phyloP scores from a whole-genome alignment of 805 yeast species.

The Blastobotrys chiropterorum region DNA sequence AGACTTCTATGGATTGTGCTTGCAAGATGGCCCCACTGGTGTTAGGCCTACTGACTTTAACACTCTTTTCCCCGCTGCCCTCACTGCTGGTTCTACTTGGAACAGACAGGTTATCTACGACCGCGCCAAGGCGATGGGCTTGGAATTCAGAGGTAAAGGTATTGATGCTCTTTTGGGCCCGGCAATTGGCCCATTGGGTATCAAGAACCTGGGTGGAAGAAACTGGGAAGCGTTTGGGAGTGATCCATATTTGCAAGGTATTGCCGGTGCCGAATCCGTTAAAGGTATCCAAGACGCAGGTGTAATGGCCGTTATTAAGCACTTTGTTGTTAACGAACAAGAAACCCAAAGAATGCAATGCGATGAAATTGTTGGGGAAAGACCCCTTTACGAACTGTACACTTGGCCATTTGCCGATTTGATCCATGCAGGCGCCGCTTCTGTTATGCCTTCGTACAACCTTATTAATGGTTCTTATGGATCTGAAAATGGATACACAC shows the following conservation, averaged over 20 bases:
- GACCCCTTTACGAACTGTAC: slow-evolving; percentile 54
- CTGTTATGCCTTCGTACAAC: slow-evolving; percentile 54
- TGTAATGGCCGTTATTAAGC: slow-evolving; percentile 49
- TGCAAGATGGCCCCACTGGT: slow-evolving; percentile 59
- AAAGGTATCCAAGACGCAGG: slow-evolving; percentile 53
- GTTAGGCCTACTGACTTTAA: slow-evolving; percentile 48
- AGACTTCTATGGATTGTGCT: slow-evolving; percentile 48
- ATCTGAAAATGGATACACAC: slow-evolving; percentile 49
- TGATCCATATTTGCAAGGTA: slow-evolving; percentile 55
- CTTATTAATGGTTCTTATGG: slow-evolving; percentile 49
- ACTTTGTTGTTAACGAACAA: slow-evolving; percentile 54
- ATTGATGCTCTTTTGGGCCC: slow-evolving; percentile 52
- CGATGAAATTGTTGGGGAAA: slow-evolving; percentile 39
- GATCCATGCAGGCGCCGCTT: slow-evolving; percentile 51
- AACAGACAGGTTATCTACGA: slow-evolving; percentile 44
- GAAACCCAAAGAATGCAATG: slow-evolving; percentile 48
- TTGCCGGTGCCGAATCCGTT: slow-evolving; percentile 44
- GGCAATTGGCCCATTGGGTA: slow-evolving; percentile 53
- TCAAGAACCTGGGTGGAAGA: slow-evolving; percentile 55
- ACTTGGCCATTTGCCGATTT: slow-evolving; percentile 63
- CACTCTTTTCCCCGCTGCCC: slow-evolving; percentile 50
- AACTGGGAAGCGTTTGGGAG: slow-evolving; percentile 59
- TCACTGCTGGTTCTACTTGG: slow-evolving; percentile 53
- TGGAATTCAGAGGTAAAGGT: slow-evolving; percentile 48
- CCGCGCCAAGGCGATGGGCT: slow-evolving; percentile 50